These are phyloP conservation scores for Xylaria nigripes DNA, from an alignment of 495 filamentous ascomycete genomes.

Conservation along the genomic window DNA sequence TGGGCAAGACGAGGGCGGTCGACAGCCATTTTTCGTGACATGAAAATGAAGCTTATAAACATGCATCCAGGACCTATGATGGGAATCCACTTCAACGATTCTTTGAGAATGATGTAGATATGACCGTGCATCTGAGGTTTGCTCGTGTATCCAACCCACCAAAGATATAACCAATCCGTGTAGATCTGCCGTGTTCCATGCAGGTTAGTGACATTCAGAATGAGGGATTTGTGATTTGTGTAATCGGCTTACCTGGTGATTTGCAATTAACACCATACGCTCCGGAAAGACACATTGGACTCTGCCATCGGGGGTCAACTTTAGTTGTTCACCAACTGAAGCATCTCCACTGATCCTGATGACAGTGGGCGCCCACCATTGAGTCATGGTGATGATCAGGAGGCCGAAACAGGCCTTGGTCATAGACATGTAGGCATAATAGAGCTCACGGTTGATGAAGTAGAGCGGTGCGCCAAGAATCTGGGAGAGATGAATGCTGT, in stretches of 20 bases:
- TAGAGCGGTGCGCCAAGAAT: constrained; percentile 63
- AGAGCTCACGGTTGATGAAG: constrained; percentile 57
- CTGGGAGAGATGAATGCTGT: constrained; percentile 57
- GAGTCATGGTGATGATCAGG: constrained; percentile 63
- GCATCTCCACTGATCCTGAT: constrained; percentile 71
- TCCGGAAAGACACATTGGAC: constrained; percentile 69
- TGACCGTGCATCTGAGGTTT: constrained; percentile 64
- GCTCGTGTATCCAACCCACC: constrained; percentile 76
- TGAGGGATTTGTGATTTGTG: neutral
- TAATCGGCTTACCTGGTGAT: constrained; percentile 57
- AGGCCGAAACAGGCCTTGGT: constrained; percentile 72
- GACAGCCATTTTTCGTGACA: constrained; percentile 72
- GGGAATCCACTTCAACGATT: constrained; percentile 70
- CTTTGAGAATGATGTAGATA: constrained; percentile 77
- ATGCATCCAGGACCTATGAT: constrained; percentile 71
- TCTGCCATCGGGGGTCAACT: constrained; percentile 54
- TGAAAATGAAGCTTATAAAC: constrained; percentile 78
- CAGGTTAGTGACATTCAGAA: constrained; percentile 7
- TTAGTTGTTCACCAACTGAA: constrained; percentile 60
- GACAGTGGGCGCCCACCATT: constrained; percentile 72
- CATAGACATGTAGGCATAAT: constrained; percentile 69
- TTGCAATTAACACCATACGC: constrained; percentile 70
- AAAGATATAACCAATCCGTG: constrained; percentile 82
- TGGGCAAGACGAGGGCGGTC: constrained; percentile 63
- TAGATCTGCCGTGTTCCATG: constrained; percentile 49